Evolutionary conservation across 805 yeast genomes (phyloP), one percentile per base, ranked within the genome.

Genomic region (Cyberlindnera samutprakarnensis): DNA sequence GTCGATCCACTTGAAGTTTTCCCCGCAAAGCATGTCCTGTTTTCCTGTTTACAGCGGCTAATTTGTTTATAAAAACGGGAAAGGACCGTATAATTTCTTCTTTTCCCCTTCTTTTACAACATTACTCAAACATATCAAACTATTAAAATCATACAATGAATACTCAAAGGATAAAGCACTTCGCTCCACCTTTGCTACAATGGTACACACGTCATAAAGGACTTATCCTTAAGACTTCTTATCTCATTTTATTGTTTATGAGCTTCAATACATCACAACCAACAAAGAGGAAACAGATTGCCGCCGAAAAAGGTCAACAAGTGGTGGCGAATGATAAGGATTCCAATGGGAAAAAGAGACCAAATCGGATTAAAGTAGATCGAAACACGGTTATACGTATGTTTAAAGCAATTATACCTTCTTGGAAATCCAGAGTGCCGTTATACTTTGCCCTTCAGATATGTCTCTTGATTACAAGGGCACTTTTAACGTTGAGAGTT

Each of bases 401-500:
- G 9, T 9, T 43, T 13, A 39, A 36, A 19, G 31, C 49, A 4
- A 30, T 49, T 3, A 31, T 49, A 1, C 56, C 54, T 1, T 27
- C 49, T 1, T 43, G 47, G 47, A 42, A 33, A 16, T 49, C 54
- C 2, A 20, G 38, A 1, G 54, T 49, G 7, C 42, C 51, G 7
- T 19, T 46, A 7, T 49, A 47, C 25, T 49, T 46, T 21, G 27
- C 31, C 1, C 12, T 43, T 2, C 54, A 49, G 28, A 16, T 51
- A 5, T n/a, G 63, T 0, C 61, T 85, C 17, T 62, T 88, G 27
- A 66, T 82, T 4, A 42, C 70, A 5, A 68, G 95, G 42, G 90
- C 95, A 0, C 54, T 78, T 16, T 58, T 88, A 18, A 79, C 95
- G 3, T 66, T 88, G 28, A 77, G 78, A 47, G 88, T 87, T 12